Conservation (phyloP, 257 asterid genomes). For the Penstemon davidsonii region DNA sequence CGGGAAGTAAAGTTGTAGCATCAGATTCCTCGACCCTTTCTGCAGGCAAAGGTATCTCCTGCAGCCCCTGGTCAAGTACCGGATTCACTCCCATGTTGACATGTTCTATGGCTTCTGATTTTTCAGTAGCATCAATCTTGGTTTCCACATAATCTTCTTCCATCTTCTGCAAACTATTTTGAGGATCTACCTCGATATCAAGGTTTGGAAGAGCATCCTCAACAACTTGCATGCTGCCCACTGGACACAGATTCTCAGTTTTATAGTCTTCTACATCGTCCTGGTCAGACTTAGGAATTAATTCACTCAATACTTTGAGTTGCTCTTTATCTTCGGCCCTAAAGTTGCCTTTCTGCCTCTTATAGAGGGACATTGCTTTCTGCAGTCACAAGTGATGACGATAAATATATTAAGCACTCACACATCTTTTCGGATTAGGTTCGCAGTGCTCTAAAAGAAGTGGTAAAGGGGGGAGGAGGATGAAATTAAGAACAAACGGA, state of each 20-base stretch:
- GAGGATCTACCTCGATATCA: slow-evolving; percentile 30
- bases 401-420: neutral
- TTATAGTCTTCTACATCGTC: slow-evolving; percentile 34
- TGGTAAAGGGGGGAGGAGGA: neutral
- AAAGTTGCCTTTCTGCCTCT: slow-evolving; percentile 48
- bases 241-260: slow-evolving; percentile 37
- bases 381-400: slow-evolving; percentile 38
- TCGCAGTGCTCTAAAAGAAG: neutral
- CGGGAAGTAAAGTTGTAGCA: slow-evolving; percentile 25
- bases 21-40: slow-evolving; percentile 41
- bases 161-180: slow-evolving; percentile 29
- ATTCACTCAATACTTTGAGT: slow-evolving; percentile 22
- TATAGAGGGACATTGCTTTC: slow-evolving; percentile 79
- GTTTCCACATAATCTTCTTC: slow-evolving; percentile 33
- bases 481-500: neutral
- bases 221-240: slow-evolving; percentile 30
- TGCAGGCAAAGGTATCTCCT: slow-evolving; percentile 22
- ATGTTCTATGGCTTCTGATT: slow-evolving; percentile 26
- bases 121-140: slow-evolving; percentile 32
- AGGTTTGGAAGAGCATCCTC: slow-evolving; percentile 32
- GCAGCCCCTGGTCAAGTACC: slow-evolving; percentile 27
- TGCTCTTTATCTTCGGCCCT: slow-evolving; percentile 35
- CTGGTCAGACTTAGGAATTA: slow-evolving; percentile 25
- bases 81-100: slow-evolving; percentile 30
- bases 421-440: neutral